Evolutionary conservation across 768 basidiomycete species (phyloP).

Genomic region (Grammothele lineata): DNA sequence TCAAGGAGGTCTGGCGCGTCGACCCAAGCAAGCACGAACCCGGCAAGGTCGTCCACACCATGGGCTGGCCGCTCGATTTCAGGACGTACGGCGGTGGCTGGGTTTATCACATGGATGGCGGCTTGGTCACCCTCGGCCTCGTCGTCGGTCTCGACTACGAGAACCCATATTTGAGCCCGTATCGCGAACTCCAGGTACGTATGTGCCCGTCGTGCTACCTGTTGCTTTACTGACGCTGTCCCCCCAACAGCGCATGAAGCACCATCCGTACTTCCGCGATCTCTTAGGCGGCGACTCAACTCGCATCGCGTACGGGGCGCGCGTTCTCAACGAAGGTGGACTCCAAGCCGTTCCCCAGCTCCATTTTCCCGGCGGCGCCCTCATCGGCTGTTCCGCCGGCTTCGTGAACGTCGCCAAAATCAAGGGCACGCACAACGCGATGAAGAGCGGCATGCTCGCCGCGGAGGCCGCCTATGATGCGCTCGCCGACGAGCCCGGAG

Average conservation of each 20-base stretch:
- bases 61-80: slow-evolving; percentile 89
- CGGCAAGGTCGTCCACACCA: slow-evolving; percentile 86
- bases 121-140: slow-evolving; percentile 84
- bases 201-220: too few relatives aligned
- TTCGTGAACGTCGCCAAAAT: slow-evolving; percentile 97
- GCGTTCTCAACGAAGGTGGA: slow-evolving; percentile 90
- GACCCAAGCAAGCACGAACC: slow-evolving; percentile 57
- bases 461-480: slow-evolving; percentile 81
- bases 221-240: neutral
- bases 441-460: slow-evolving; percentile 98
- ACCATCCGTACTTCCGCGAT: slow-evolving; percentile 87
- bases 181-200: slow-evolving; percentile 85
- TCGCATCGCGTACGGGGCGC: slow-evolving; percentile 87
- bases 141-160: slow-evolving; percentile 93
- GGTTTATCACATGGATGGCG: slow-evolving; percentile 93
- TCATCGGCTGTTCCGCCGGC: slow-evolving; percentile 93
- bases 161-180: slow-evolving; percentile 91
- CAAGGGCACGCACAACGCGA: slow-evolving; percentile 97
- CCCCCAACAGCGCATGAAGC: slow-evolving; percentile 77
- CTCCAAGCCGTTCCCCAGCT: slow-evolving; percentile 84
- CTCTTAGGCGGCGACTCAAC: slow-evolving; percentile 69
- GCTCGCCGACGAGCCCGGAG: slow-evolving; percentile 33
- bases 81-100: slow-evolving; percentile 89
- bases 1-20: slow-evolving; percentile 98
- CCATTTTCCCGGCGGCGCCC: slow-evolving; percentile 89